Conservation (phyloP, 768 basidiomycete species). For the Cytidiella melzeri region DNA sequence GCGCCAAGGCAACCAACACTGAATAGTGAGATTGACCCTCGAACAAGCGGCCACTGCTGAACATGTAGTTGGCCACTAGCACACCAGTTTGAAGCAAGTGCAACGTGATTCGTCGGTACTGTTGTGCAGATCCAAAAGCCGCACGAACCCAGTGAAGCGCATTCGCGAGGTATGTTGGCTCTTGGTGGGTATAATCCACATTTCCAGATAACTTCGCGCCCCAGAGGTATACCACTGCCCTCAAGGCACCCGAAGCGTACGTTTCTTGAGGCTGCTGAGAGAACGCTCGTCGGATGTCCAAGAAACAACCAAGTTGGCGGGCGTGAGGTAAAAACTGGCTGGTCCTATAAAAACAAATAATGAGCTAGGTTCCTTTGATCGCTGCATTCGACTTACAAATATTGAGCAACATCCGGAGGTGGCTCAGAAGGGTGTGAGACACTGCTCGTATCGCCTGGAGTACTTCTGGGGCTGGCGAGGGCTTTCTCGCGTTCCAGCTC, state of each 20-base stretch:
- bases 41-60: conserved; percentile 5
- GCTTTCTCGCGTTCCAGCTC: too few relatives aligned
- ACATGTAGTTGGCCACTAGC: conserved; percentile 13
- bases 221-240: conserved; percentile 40
- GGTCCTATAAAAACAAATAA: neutral
- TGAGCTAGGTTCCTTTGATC: too few relatives aligned
- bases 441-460: neutral
- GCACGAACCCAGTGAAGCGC: conserved; percentile 49
- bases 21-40: conserved; percentile 11
- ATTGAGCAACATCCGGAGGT: conserved; percentile 1
- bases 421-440: conserved; percentile 3
- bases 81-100: conserved; percentile 12
- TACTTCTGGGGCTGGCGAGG: conserved; percentile 61
- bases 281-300: conserved; percentile 31
- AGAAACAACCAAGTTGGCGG: conserved; percentile 56
- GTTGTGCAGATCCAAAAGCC: conserved; percentile 25
- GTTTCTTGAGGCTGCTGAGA: neutral
- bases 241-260: conserved; percentile 7
- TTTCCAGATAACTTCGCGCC: conserved; percentile 41
- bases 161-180: conserved; percentile 23
- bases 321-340: conserved; percentile 43
- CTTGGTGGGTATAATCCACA: conserved; percentile 27
- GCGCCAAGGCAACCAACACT: conserved; percentile 27
- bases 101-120: neutral
- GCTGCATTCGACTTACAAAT: conserved; percentile 5